Percentiles rank a stretch among this genome's conserved stretches.
Conservation (phyloP, 805 yeast species). For the Teunomyces cretensis region DNA sequence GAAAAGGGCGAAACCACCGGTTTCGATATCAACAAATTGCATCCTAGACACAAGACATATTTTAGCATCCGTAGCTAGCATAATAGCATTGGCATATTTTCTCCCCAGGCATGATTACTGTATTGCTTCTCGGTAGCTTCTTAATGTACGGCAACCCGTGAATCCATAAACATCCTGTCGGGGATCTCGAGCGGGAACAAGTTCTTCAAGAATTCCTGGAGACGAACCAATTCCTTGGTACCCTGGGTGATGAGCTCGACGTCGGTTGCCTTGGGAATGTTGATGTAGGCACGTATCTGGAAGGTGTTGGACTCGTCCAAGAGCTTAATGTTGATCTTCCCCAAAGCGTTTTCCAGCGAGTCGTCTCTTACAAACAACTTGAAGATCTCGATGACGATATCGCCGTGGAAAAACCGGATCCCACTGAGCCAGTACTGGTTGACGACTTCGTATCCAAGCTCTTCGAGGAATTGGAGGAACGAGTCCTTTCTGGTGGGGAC, state of each 20-base stretch:
- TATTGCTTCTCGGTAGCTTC: too few relatives aligned
- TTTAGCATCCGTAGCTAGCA: conserved; percentile 4
- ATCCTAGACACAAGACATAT: conserved; percentile 1
- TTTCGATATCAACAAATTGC: conserved; percentile 4
- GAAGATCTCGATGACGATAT: conserved; percentile 59
- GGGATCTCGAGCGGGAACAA: conserved; percentile 70
- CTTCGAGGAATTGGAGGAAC: conserved; percentile 47
- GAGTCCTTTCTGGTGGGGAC: conserved; percentile 26
- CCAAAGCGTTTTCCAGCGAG: conserved; percentile 13
- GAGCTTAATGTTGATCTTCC: conserved; percentile 31
- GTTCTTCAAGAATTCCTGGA: conserved; percentile 68
- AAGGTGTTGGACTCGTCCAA: conserved; percentile 56
- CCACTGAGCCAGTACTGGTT: conserved; percentile 65
- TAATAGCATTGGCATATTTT: neutral
- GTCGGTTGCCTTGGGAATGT: conserved; percentile 71
- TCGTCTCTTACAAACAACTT: conserved; percentile 43
- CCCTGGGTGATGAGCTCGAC: conserved; percentile 68
- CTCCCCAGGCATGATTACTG: too few relatives aligned
- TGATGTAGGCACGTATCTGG: conserved; percentile 65
- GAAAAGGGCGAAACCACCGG: conserved; percentile 12
- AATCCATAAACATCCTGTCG: conserved; percentile 78
- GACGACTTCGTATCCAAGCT: conserved; percentile 69
- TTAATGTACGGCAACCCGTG: conserved; percentile 44
- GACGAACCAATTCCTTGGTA: conserved; percentile 55
- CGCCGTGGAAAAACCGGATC: conserved; percentile 57